Conservation (phyloP, 2,329 filamentous ascomycete genomes). For the Hypoxylon sp. region DNA sequence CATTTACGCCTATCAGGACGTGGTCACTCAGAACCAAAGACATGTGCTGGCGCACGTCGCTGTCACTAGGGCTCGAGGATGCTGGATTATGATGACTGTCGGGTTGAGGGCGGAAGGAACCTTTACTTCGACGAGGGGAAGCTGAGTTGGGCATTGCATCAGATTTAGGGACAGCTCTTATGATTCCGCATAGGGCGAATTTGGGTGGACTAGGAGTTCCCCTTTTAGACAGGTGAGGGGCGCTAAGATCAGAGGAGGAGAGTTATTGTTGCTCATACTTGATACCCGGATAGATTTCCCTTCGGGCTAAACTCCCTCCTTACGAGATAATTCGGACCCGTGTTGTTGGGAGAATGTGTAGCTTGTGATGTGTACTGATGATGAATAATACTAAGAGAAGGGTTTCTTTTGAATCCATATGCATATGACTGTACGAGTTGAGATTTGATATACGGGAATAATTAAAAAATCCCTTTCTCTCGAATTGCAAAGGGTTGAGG, state of each 20-base stretch:
- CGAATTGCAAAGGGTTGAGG: background rate
- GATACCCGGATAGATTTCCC: conserved; percentile 58
- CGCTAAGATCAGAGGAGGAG: conserved; percentile 8
- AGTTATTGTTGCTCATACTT: conserved; percentile 51
- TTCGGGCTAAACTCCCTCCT: conserved; percentile 46
- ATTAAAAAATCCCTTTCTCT: background rate
- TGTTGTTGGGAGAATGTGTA: conserved; percentile 7
- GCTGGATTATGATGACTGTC: conserved; percentile 19
- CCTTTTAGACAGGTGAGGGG: conserved; percentile 6
- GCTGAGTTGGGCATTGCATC: conserved; percentile 39
- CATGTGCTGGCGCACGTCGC: conserved; percentile 16
- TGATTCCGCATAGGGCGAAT: conserved; percentile 23
- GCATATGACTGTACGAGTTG: background rate
- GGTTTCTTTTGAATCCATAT: background rate
- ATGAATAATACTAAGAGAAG: background rate
- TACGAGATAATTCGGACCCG: conserved; percentile 34
- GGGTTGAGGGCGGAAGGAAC: conserved; percentile 41
- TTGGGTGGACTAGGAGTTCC: conserved; percentile 6
- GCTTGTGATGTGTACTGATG: background rate
- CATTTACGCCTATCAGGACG: conserved; percentile 20
- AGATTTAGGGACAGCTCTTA: conserved; percentile 33
- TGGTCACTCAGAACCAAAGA: conserved; percentile 14
- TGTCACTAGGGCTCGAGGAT: conserved; percentile 5
- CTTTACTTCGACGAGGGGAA: conserved; percentile 43
- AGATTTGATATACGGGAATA: background rate